These are phyloP conservation scores for Aspergillus sp. DNA, from an alignment of 2,329 filamentous ascomycete species.

Conservation along the genomic window DNA sequence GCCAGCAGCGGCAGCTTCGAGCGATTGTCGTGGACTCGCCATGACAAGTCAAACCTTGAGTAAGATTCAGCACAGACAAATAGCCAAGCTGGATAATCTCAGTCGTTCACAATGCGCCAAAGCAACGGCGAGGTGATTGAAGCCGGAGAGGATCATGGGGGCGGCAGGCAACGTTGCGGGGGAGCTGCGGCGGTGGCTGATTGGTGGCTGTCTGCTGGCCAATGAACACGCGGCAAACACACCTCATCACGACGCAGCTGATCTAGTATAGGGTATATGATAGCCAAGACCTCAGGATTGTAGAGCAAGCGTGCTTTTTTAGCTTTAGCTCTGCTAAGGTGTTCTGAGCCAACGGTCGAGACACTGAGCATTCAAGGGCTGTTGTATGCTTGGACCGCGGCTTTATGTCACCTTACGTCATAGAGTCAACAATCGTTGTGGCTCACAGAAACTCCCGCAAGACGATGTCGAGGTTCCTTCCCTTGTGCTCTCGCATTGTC, in stretches of 20 bases:
- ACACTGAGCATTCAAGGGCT: no score
- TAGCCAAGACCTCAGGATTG: no score
- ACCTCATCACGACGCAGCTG: no score
- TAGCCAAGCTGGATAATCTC: not conserved
- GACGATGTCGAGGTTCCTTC: constrained; percentile 21
- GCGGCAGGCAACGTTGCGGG: constrained; percentile 7
- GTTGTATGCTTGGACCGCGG: no score
- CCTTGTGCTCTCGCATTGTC: constrained; percentile 18
- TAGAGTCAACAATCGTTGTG: not conserved
- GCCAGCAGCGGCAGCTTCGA: constrained; percentile 20
- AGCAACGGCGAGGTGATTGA: not conserved
- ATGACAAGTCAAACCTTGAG: constrained; percentile 16
- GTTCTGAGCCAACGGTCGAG: no score
- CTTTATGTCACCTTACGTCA: not conserved
- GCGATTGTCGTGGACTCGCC: constrained; percentile 25
- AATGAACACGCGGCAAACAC: constrained; percentile 9
- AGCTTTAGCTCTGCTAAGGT: no score
- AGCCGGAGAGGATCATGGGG: constrained; percentile 1
- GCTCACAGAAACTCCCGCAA: constrained; percentile 24
- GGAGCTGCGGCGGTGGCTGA: constrained; percentile 13
- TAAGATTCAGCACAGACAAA: no score
- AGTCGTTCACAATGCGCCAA: constrained; percentile 1
- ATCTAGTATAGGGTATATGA: no score
- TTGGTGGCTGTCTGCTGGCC: constrained; percentile 9
- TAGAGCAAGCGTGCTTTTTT: no score